A percentile compares a stretch with the other conserved stretches of the same genome.
phyloP scores from a whole-genome alignment of 352 stramenopile species.

The Globisporangium cederbergense region DNA sequence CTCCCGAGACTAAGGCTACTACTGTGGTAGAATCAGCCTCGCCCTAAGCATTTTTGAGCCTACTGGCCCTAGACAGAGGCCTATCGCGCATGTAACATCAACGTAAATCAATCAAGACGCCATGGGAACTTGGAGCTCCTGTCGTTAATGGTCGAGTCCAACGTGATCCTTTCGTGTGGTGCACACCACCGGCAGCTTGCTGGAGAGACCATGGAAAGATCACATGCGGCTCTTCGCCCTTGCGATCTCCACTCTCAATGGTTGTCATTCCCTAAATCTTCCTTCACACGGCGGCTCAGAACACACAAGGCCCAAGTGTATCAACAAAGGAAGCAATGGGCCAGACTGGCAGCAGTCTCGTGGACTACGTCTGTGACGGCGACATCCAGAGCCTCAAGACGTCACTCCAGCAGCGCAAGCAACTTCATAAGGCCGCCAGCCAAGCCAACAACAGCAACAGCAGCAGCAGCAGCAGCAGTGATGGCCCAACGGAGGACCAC shows the following conservation, averaged over 20 bases:
- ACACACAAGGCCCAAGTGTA: not conserved
- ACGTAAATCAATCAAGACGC: not conserved
- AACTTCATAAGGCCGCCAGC: slow-evolving; percentile 9
- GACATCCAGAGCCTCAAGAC: slow-evolving; percentile 51
- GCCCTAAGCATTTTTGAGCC: not conserved
- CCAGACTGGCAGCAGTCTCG: slow-evolving; percentile 21
- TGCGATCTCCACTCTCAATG: not conserved
- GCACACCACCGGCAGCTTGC: not conserved
- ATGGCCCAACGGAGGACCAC: not conserved
- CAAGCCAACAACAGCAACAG: slow-evolving; percentile 4
- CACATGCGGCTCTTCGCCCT: slow-evolving; percentile 6
- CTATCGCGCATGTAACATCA: slow-evolving; percentile 3
- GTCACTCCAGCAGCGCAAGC: slow-evolving; percentile 25
- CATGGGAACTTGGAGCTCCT: not conserved
- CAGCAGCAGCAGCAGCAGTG: too few relatives aligned
- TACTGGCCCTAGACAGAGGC: not conserved
- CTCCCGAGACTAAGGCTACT: not conserved
- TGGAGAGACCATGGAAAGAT: slow-evolving; percentile 5
- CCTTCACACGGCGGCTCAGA: not conserved
- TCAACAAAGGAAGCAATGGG: slow-evolving; percentile 5
- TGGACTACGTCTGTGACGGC: slow-evolving; percentile 50
- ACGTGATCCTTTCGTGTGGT: slow-evolving; percentile 1
- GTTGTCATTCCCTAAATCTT: slow-evolving; percentile 1
- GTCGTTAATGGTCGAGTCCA: not conserved
- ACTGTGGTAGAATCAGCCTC: not conserved